Evolutionary conservation across 202 grass and related monocot genomes (phyloP).

Genomic region (Cymbopogon flexuosus): DNA sequence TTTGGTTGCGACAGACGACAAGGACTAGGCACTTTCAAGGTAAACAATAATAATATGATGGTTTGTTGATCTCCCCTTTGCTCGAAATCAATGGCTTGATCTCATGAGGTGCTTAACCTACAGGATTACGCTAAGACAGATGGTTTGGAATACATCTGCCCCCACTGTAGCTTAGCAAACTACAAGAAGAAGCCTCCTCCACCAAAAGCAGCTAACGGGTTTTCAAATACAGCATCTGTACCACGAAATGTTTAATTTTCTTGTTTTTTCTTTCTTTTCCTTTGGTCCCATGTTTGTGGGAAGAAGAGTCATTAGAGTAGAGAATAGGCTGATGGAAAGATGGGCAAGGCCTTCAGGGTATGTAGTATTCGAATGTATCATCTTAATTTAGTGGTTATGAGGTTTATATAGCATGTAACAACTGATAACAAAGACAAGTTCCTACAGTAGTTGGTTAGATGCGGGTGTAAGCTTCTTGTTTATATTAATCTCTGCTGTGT

Average conservation of each 20-base stretch:
- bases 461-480: conserved; percentile 39
- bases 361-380: conserved; percentile 57
- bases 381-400: conserved; percentile 45
- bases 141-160: conserved; percentile 95
- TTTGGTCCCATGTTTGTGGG: conserved; percentile 36
- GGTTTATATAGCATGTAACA: conserved; percentile 53
- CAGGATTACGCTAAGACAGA: conserved; percentile 97
- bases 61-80: not conserved
- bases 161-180: conserved; percentile 80
- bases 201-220: conserved; percentile 64
- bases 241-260: conserved; percentile 54
- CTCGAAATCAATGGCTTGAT: not conserved
- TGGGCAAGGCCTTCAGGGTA: not conserved
- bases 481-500: conserved; percentile 18
- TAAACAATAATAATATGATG: conserved; percentile 3
- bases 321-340: conserved; percentile 35
- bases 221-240: conserved; percentile 44
- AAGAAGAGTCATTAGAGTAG: conserved; percentile 39
- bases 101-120: not conserved
- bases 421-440: conserved; percentile 33
- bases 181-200: conserved; percentile 62
- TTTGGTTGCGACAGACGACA: conserved; percentile 94
- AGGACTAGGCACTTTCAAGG: conserved; percentile 94
- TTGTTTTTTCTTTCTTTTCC: not conserved
- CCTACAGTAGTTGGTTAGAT: conserved; percentile 39